A percentile compares a stretch with the other conserved stretches of the same genome.
Conservation (phyloP, 2,329 filamentous ascomycete genomes). For the Rachicladosporium sp. region DNA sequence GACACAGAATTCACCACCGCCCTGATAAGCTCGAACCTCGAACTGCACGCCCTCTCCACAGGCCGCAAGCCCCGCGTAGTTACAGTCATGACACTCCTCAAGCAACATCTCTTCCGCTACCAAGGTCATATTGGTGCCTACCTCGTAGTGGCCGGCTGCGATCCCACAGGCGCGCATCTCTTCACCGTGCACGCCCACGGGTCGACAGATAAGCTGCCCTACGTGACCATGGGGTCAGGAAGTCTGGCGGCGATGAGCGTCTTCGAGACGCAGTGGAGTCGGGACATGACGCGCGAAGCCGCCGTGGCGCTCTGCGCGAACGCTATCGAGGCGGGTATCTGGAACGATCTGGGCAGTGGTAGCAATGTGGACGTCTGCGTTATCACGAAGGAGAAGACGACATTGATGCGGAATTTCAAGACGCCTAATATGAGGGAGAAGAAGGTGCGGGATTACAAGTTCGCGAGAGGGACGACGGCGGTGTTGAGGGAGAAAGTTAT, state of each 20-base stretch:
- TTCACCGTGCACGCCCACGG: constrained; percentile 99
- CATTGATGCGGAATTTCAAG: constrained; percentile 81
- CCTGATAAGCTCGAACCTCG: constrained; percentile 95
- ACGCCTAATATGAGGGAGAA: constrained; percentile 81
- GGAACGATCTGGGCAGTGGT: constrained; percentile 93
- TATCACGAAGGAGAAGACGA: constrained; percentile 92
- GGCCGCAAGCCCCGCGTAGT: constrained; percentile 94
- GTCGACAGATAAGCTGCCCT: constrained; percentile 94
- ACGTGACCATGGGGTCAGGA: constrained; percentile 97
- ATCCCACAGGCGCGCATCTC: constrained; percentile 86
- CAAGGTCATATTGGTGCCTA: constrained; percentile 97
- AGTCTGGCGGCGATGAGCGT: constrained; percentile 95
- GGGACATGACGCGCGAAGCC: constrained; percentile 60
- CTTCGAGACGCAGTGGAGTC: constrained; percentile 93
- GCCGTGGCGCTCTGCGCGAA: constrained; percentile 74
- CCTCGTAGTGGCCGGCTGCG: constrained; percentile 90
- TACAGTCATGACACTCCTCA: constrained; percentile 98
- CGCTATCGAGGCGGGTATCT: constrained; percentile 92
- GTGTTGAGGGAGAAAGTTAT: constrained; percentile 95
- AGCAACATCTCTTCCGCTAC: constrained; percentile 98
- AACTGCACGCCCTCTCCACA: constrained; percentile 91
- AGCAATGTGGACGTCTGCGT: constrained; percentile 96
- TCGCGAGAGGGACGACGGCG: constrained; percentile 83
- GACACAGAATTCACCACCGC: constrained; percentile 99
- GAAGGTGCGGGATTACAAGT: constrained; percentile 90